Evolutionary conservation across 1,284 basidiomycete species (phyloP), one percentile per base, ranked within the genome.

Genomic region (Rhodotorula sp.): DNA sequence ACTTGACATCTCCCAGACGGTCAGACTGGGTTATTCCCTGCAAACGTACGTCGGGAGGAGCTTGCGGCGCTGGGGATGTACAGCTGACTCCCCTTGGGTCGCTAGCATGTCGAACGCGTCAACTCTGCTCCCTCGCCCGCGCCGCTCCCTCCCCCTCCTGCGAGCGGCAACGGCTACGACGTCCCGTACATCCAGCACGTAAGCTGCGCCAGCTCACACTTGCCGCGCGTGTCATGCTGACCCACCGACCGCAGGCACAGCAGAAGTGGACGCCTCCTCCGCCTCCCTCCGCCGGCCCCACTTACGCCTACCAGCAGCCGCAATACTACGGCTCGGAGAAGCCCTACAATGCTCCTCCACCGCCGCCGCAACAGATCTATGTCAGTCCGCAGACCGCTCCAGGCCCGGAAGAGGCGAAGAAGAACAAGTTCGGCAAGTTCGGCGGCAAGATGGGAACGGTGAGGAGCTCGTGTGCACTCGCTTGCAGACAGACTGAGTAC

Each of bases 251-350:
- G 22, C 59, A 49, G 11, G 19, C 39, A 9, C 34, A 34, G 13
- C 17, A 57, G 32, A 9, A 24, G 24, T 27, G 44, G 52, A 19
- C 52, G 24, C 30, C 61, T 11, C 30, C 36, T 22, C 55, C 53
- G 22, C 48, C 48, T 27, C 27, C 32, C 13, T 24, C 47, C 22
- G 19, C 22, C 34, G 19, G 11, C 11, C 29, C 49, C 2, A 49
- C 56, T 22, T 67, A 64, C 64, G 65, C 71, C n/a, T 70, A 72
- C 58, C 46, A 64, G 30, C 67, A 70, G 47, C 58, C 67, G 13
- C 71, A 72, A 19, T 8, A 27, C 55, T 70, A 69, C 52, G 55
- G 60, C 30, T 13, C 27, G 4, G 44, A 29, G 17, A 17, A 24
- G 30, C 8, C 27, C n/a, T 44, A 53, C 49, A 20, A 53, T 9